phyloP scores from a whole-genome alignment of 1,284 basidiomycete species.

The Golubevia pallescens region DNA sequence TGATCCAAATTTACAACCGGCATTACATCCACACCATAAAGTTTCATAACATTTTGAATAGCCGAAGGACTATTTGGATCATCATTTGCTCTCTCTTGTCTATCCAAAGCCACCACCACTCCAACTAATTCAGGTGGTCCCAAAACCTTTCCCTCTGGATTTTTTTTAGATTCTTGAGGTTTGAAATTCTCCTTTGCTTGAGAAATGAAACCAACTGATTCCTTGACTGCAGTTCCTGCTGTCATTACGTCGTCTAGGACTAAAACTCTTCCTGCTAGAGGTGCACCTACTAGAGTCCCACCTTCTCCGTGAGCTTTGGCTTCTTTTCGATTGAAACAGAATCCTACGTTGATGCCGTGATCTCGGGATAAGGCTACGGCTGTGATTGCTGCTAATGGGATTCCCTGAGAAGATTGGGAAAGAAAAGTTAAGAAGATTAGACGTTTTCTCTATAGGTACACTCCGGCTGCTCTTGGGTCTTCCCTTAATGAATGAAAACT shows the following conservation, averaged over 20 bases:
- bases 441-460: too few species aligned
- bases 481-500: too few species aligned
- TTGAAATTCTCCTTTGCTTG: constrained; percentile 27
- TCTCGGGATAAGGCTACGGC: constrained; percentile 73
- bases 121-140: constrained; percentile 72
- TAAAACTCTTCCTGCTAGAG: constrained; percentile 79
- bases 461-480: too few species aligned
- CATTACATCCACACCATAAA: constrained; percentile 71
- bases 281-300: constrained; percentile 86
- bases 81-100: constrained; percentile 81
- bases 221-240: constrained; percentile 70
- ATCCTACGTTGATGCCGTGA: constrained; percentile 75
- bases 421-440: not conserved
- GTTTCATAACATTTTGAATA: too few species aligned
- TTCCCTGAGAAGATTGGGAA: constrained; percentile 69
- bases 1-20: constrained; percentile 83
- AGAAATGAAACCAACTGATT: constrained; percentile 51
- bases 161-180: too few species aligned
- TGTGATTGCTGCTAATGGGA: constrained; percentile 88
- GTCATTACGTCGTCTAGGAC: constrained; percentile 98
- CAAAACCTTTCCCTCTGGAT: too few species aligned
- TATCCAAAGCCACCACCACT: constrained; percentile 86
- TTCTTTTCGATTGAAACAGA: constrained; percentile 94
- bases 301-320: constrained; percentile 96
- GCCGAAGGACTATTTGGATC: constrained; percentile 51